Evolutionary conservation across 1,284 basidiomycete genomes (phyloP), one percentile per base, ranked within the genome.

Genomic region (Mycosarcoma maydis): DNA sequence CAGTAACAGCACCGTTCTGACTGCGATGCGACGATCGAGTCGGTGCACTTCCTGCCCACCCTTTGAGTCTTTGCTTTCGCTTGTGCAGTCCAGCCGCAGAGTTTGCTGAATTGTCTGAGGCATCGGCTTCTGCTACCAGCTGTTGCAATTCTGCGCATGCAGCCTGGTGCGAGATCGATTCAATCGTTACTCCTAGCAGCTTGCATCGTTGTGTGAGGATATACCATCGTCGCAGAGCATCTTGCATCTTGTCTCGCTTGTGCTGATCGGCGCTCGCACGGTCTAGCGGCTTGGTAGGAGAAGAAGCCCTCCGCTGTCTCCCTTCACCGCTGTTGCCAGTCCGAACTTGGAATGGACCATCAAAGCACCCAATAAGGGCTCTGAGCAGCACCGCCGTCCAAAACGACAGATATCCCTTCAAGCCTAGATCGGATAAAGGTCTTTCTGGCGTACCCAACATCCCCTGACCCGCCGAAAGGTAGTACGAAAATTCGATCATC

Each of bases 401-500:
- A 81, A 90, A 96, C 4, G 92, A 88, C 29, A 94, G 87, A 83
- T 98, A 98, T 55, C 92, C 92, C 58, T 91, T 88, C 14, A 94
- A 85, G 3, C 96, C 95, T 11, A 98, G 87, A 70, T 94, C 93
- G 0, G 94, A 97, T 1, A 98, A 84, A 0, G 95, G 95, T 6
- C 95, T 88, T 84, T 98, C 95, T 0, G 96, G 95, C 4, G 94
- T 95, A 7, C 95, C 95, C 3, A 91, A 85, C 69, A 89, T 89
- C 2, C 88, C 87, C n/a, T 86, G 85, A 39, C 87, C 87, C 40
- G 89, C 87, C 4, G 92, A 96, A 6, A 98, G 85, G 77, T 94
- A 92, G 80, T 98, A 98, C 80, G 94, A 97, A 85, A 98, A 97
- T 84, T 99, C 95, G 77, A 98, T 98, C 86, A 98, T 87, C 33